Base-by-base conservation (phyloP, 208 protist species). In the Wallacemonas collosoma region DNA sequence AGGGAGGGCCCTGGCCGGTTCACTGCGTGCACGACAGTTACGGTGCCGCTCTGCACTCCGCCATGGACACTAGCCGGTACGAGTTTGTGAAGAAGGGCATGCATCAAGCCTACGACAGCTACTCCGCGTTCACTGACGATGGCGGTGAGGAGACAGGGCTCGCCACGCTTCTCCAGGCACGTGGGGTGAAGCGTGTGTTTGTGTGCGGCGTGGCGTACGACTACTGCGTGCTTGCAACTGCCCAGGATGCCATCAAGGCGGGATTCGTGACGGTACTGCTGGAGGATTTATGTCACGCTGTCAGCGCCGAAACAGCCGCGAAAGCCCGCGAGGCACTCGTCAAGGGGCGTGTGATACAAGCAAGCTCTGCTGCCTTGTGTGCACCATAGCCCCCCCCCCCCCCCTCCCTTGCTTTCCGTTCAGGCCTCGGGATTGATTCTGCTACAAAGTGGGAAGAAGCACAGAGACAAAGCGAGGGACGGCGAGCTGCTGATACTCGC, bases 221-320 rank as follows among this genome's bases (percentile, higher is more conserved):
- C 72, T 91, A 76, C 73, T 94, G 89, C 64, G 89, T 94, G 4
- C 82, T 80, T 35, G 71, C 61, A 56, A 94, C 89, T 5, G 87
- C 82, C 2, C 71, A 81, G 67, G 78, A 88, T 58, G 89, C 89
- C 41, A 5, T 72, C 6, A 71, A 60, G 50, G 58, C 40, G 35
- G 75, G 74, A 4, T 90, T 92, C 58, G 48, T 74, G 5, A 84
- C 86, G 44, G 75, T 90, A 54, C 35, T 94, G n/a, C 56, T 94
- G 6, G 71, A 87, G 63, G 86, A 94, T 58, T 64, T 81, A 47
- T 80, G 71, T 2, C 72, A 68, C 14, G 73, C 82, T 1, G 80
- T 94, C 17, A 62, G 77, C 53, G 53, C 40, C 1, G 61, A 65
- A 26, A 38, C 66, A 39, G 50, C 60, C 47, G 26, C 11, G 41